phyloP scores from a whole-genome alignment of 176 grass and related monocot genomes.

The Elaeis guineensis region DNA sequence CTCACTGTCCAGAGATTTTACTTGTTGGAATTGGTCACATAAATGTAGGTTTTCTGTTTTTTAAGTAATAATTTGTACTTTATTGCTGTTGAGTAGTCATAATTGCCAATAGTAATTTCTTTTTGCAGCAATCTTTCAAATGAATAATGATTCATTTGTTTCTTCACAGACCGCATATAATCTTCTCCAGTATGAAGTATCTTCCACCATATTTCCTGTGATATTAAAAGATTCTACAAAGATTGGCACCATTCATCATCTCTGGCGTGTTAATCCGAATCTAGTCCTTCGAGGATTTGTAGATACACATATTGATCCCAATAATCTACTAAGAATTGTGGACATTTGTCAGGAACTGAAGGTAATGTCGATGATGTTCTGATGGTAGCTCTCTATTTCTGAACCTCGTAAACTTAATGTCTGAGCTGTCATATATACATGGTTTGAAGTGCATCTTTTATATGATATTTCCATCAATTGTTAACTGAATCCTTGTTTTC shows the following conservation, averaged over 20 bases:
- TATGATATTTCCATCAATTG: too few species aligned
- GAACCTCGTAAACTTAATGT: too few species aligned
- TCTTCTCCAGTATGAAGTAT: constrained; percentile 74
- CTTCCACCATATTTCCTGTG: constrained; percentile 57
- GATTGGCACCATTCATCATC: constrained; percentile 39
- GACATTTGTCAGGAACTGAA: constrained; percentile 78
- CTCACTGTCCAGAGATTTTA: constrained; percentile 66
- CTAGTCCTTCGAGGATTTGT: constrained; percentile 76
- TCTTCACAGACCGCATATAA: constrained; percentile 81
- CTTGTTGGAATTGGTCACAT: constrained; percentile 74
- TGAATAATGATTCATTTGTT: constrained; percentile 9
- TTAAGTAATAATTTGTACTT: too few species aligned
- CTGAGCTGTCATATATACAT: too few species aligned
- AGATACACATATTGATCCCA: constrained; percentile 53
- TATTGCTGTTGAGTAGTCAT: too few species aligned
- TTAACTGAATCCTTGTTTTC: too few species aligned
- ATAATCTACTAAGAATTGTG: constrained; percentile 53
- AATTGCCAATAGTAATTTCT: too few species aligned
- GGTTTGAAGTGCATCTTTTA: too few species aligned
- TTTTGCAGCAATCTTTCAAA: too few species aligned
- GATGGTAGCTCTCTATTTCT: too few species aligned
- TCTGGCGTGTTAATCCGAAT: constrained; percentile 61
- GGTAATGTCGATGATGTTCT: constrained; percentile 28
- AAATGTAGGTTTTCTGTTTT: constrained; percentile 36
- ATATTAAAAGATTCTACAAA: constrained; percentile 59